Evolutionary conservation across 139 green algal genomes (phyloP), one percentile per base, ranked within the genome.

Genomic region (Asterochloris erici): DNA sequence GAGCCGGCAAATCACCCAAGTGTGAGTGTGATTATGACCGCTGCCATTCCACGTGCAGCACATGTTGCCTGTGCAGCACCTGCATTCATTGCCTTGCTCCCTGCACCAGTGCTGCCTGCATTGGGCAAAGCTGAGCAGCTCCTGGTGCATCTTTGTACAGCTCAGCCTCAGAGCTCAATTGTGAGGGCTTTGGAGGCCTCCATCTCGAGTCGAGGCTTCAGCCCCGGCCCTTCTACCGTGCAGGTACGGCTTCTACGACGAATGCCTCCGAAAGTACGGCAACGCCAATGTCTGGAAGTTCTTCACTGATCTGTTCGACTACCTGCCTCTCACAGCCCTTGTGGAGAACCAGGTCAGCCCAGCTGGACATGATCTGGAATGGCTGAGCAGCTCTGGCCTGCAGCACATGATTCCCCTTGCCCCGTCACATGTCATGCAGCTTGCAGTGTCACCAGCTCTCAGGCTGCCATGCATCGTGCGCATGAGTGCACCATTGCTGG

Each of bases 301-400:
- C 84, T 99, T 99, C 87, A 99, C 97, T 15, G 97, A 99, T 88
- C 85, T 99, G 24, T 99, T 99, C 86, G 97, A 99, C 87, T 99
- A 98, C 88, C 93, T 99, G 78, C 97, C 97, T 1, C 89, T 99
- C 9, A 98, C 97, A 13, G 97, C 96, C 9, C 84, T 98, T 11
- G 91, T 99, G 47, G 96, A 99, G 86, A 96, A 94, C 89, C 89
- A 96, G 91, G 94, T 94, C 68, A 12, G 71, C 28, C 27, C 6
- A 16, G n/a, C 14, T 61, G 26, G 13, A 28, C 15, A 66, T 62
- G 73, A 19, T 77, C 26, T 47, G 14, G n/a, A 19, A n/a, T 28
- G 64, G 15, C 16, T 12, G 0, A 63, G 27, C n/a, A 17, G 15
- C 13, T 14, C 0, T 64, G 14, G 63, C 29, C 26, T 68, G 26